Evolutionary conservation across 768 basidiomycete species (phyloP).

Genomic region (Megacollybia marginata): DNA sequence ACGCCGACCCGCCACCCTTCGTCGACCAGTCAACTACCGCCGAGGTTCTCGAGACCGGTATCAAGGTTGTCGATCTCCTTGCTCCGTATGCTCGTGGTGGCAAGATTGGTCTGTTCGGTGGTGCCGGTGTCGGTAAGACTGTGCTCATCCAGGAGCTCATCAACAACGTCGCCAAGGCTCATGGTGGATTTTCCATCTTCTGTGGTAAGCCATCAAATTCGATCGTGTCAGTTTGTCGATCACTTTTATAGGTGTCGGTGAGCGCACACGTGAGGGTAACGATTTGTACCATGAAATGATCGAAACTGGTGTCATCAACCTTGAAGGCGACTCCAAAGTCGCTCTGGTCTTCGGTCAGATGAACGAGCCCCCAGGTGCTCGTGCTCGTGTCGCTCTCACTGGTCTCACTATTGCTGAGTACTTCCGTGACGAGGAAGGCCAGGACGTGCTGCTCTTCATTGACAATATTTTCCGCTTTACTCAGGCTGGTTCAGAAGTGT

Average conservation of each 20-base stretch:
- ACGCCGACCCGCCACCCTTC: slow-evolving; percentile 95
- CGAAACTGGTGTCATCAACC: slow-evolving; percentile 99
- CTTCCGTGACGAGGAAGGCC: slow-evolving; percentile 99
- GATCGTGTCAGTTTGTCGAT: neutral
- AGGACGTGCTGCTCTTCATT: slow-evolving; percentile 99
- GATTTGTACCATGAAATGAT: slow-evolving; percentile 99
- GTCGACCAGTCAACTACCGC: slow-evolving; percentile 99
- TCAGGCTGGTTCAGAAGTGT: slow-evolving; percentile 99
- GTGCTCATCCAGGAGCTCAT: slow-evolving; percentile 99
- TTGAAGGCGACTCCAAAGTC: slow-evolving; percentile 99
- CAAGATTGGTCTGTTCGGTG: slow-evolving; percentile 99
- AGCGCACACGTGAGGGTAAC: slow-evolving; percentile 99
- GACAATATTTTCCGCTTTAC: slow-evolving; percentile 99
- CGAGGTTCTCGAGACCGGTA: slow-evolving; percentile 98
- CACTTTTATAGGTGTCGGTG: slow-evolving; percentile 77
- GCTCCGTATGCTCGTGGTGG: slow-evolving; percentile 99
- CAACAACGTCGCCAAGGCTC: slow-evolving; percentile 99
- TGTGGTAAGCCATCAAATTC: slow-evolving; percentile 50
- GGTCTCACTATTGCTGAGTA: slow-evolving; percentile 99
- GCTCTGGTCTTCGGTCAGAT: slow-evolving; percentile 99
- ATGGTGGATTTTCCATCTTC: slow-evolving; percentile 99
- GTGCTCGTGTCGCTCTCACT: slow-evolving; percentile 99
- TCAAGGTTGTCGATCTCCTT: slow-evolving; percentile 99
- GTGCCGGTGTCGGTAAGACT: slow-evolving; percentile 99
- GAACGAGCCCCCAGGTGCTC: slow-evolving; percentile 99